Conservation (phyloP, 306 rosid genomes). For the Rosa chinensis region DNA sequence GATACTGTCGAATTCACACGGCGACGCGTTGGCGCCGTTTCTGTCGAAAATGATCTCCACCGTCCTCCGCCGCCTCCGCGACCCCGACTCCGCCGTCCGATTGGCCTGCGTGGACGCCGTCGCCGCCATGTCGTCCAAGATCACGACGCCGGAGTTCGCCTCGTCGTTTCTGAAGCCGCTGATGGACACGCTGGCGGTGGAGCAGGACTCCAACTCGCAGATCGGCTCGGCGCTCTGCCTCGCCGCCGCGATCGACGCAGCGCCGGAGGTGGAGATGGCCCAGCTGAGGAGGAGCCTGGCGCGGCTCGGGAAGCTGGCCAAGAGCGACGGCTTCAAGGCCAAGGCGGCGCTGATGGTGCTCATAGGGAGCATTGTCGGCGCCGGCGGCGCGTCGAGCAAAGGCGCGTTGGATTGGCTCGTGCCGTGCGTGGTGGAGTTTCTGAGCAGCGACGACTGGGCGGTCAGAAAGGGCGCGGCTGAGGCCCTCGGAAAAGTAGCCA, state of each 20-base stretch:
- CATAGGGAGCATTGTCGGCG: constrained; percentile 65
- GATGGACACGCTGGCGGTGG: constrained; percentile 69
- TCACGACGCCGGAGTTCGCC: constrained; percentile 71
- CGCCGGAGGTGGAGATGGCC: constrained; percentile 66
- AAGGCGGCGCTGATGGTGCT: constrained; percentile 74
- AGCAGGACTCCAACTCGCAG: constrained; percentile 83
- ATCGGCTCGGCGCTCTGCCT: constrained; percentile 95
- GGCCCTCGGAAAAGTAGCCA: constrained; percentile 73
- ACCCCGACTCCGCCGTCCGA: constrained; percentile 75
- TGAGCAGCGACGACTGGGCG: constrained; percentile 81
- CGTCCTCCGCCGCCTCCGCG: constrained; percentile 82
- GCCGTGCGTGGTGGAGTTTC: constrained; percentile 68
- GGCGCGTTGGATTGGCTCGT: constrained; percentile 75
- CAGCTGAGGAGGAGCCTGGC: constrained; percentile 60
- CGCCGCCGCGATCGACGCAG: constrained; percentile 80
- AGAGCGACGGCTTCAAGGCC: constrained; percentile 74
- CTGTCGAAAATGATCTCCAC: constrained; percentile 75
- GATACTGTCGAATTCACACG: constrained; percentile 65
- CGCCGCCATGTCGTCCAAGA: constrained; percentile 70
- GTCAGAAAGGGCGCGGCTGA: constrained; percentile 92
- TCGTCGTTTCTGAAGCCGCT: constrained; percentile 68
- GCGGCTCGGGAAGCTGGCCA: constrained; percentile 72
- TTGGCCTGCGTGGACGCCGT: constrained; percentile 82
- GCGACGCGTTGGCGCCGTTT: constrained; percentile 72
- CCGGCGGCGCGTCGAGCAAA: constrained; percentile 72